Base-by-base conservation (phyloP, 2,329 filamentous ascomycete genomes). In the Claviceps capensis region DNA sequence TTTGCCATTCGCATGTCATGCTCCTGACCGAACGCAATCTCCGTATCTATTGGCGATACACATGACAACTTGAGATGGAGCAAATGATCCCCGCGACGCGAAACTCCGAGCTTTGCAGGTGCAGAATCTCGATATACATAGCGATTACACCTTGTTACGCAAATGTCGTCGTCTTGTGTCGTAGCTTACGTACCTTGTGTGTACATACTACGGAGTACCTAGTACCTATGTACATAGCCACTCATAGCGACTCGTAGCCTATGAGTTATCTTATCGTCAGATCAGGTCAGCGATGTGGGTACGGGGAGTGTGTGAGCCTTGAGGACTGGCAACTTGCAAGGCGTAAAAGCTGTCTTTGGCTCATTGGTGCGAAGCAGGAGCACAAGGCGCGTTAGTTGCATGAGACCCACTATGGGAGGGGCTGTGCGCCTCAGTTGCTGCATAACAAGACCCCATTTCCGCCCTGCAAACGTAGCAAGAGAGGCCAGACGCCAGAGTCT, bases 391-490 rank as follows among this genome's bases (percentile, higher is more conserved):
- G 38, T 42, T 40, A 45, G 7, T 52, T 49, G 51, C 47, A 52
- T 52, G 46, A 46, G 23, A 11, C 13, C 47, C 47, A 46, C 47
- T 23, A 17, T 6, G 16, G 19, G 47, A 48, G 47, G 47, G 45
- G 48, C 50, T 38, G 45, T 46, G 9, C 34, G 30, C 47, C 17
- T 26, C 13, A 16, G 19, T 47, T 52, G 13, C 19, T 48, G 51
- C 51, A 49, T 36, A 30, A 9, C 23, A 30, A 9, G 7, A 17
- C 41, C 51, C 51, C 8, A 23, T 40, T 42, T 47, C 16, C 30
- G 45, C 55, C 43, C 53, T 53, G 23, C 52, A 55, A 47, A 54
- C 52, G 44, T 49, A 54, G 38, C 26, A 30, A 52, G 52, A 59
- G 48, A 55, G 54, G 55, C 17, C 17, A 22, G 23, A 43, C 41